Conservation (phyloP, 2,329 filamentous ascomycete species). For the Fusarium equiseti region DNA sequence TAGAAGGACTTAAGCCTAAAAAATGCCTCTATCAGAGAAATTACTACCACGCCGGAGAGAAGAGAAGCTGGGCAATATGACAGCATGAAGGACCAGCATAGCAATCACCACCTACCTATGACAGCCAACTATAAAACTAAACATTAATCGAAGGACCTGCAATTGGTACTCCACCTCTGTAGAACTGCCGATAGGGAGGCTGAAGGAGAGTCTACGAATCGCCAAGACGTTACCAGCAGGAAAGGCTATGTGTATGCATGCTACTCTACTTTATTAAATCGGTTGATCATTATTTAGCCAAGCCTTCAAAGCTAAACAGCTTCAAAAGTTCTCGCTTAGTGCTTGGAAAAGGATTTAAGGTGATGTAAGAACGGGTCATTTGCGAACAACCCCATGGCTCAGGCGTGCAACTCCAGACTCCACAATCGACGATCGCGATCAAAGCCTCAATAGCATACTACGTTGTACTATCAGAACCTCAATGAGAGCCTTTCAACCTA, state of each 20-base stretch:
- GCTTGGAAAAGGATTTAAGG: not conserved
- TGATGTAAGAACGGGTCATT: not conserved
- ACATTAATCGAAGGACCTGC: not conserved
- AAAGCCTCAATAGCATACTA: not conserved
- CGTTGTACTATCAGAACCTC: not conserved
- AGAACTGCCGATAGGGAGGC: not conserved
- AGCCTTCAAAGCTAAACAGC: not conserved
- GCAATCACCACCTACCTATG: rapidly evolving
- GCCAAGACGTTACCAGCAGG: not conserved
- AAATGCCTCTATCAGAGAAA: not conserved
- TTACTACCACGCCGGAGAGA: not conserved
- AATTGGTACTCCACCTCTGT: not conserved
- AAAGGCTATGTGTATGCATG: not conserved
- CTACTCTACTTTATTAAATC: not conserved
- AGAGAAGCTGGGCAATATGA: not conserved
- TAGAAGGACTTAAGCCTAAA: not conserved
- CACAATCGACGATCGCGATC: not conserved
- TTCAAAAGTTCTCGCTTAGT: not conserved
- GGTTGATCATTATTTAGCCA: not conserved
- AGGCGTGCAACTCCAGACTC: not conserved
- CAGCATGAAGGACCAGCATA: not conserved
- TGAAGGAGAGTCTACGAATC: not conserved
- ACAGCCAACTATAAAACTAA: rapidly evolving
- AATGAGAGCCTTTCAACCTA: too few relatives aligned
- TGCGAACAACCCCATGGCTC: not conserved